These are phyloP conservation scores for Lenwebbia sp. DNA, from an alignment of 345 rosid genomes.

Conservation along the genomic window DNA sequence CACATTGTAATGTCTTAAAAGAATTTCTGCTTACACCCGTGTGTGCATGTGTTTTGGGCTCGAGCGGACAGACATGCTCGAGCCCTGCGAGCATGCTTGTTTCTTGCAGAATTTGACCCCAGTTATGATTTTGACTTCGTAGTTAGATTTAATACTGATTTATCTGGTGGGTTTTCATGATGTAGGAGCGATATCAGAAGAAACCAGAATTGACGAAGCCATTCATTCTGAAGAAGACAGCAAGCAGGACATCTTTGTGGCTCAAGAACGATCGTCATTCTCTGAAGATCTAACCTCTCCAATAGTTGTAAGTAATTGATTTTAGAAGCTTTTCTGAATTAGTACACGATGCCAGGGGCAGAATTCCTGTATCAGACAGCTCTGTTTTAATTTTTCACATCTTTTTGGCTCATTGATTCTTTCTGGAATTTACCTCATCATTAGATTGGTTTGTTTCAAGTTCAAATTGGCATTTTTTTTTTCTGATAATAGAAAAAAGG, in stretches of 20 bases:
- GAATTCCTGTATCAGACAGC: neutral
- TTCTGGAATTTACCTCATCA: neutral
- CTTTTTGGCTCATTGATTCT: neutral
- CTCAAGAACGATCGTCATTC: neutral
- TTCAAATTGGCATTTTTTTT: neutral
- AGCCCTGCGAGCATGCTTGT: neutral
- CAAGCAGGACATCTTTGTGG: neutral
- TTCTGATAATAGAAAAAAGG: neutral
- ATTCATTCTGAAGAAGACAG: neutral
- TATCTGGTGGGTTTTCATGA: neutral
- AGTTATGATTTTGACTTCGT: neutral
- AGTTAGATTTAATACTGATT: neutral
- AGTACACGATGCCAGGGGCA: neutral
- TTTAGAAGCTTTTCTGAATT: neutral
- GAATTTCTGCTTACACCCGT: neutral
- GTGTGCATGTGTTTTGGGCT: neutral
- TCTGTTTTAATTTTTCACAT: neutral
- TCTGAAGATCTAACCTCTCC: neutral
- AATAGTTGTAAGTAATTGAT: neutral
- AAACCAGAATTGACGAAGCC: neutral
- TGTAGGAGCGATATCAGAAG: neutral
- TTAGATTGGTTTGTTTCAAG: neutral
- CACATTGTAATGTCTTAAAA: neutral
- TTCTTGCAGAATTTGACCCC: neutral
- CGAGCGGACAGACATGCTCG: neutral